phyloP scores from a whole-genome alignment of 2,329 filamentous ascomycete species.

The Trichoderma lentiforme region DNA sequence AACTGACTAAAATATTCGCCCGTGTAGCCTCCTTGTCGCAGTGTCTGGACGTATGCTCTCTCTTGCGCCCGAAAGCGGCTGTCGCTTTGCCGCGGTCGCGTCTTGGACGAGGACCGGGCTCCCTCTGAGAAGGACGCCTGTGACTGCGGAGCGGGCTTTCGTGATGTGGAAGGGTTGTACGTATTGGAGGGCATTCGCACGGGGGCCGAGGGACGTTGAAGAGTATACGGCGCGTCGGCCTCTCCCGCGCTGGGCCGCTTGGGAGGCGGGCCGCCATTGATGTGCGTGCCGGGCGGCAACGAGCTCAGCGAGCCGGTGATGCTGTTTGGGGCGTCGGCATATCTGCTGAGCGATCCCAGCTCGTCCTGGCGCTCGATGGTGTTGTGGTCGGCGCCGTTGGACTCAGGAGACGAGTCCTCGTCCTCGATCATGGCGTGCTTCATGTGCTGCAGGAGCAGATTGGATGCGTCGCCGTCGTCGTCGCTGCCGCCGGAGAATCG shows the following conservation, averaged over 20 bases:
- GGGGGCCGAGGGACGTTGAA: constrained; percentile 65
- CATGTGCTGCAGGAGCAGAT: constrained; percentile 38
- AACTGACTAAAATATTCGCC: constrained; percentile 71
- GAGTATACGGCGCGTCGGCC: constrained; percentile 34
- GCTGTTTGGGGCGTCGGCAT: constrained; percentile 39
- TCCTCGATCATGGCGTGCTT: constrained; percentile 32
- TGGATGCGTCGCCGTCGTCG: constrained; percentile 37
- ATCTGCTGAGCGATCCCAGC: constrained; percentile 43
- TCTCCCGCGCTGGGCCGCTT: constrained; percentile 33
- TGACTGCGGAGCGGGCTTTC: constrained; percentile 45
- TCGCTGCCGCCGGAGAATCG: constrained; percentile 48
- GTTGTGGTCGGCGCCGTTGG: constrained; percentile 42
- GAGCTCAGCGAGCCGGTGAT: constrained; percentile 44
- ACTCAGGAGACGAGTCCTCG: constrained; percentile 29
- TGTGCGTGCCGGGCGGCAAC: constrained; percentile 36
- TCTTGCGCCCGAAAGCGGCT: constrained; percentile 62
- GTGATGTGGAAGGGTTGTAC: constrained; percentile 66
- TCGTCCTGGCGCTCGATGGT: constrained; percentile 49
- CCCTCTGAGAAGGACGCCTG: constrained; percentile 42
- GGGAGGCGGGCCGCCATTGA: constrained; percentile 38
- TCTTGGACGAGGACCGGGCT: constrained; percentile 51
- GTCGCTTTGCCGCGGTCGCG: constrained; percentile 46
- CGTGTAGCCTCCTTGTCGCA: constrained; percentile 66
- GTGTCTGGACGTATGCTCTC: constrained; percentile 88
- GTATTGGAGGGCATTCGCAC: constrained; percentile 74